Conservation (phyloP, 2,329 filamentous ascomycete species). For the Sporothrix phasma region DNA sequence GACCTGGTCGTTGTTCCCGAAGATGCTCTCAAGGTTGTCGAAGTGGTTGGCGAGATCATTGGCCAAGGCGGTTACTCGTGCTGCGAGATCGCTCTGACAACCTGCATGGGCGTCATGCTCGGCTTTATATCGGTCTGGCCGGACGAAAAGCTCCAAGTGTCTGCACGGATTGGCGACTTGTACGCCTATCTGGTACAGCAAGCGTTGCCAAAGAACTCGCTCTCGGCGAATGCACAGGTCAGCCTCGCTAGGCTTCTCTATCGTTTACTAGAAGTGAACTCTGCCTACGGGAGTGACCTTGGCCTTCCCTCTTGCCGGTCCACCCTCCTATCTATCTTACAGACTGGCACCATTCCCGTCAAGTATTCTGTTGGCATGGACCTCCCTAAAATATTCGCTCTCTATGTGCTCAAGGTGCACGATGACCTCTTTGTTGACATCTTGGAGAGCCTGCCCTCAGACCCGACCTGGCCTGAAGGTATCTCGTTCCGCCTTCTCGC, state of each 20-base stretch:
- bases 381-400: slow-evolving; percentile 65
- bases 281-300: slow-evolving; percentile 54
- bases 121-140: slow-evolving; percentile 56
- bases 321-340: slow-evolving; percentile 63
- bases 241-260: slow-evolving; percentile 60
- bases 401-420: slow-evolving; percentile 74
- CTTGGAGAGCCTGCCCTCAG: slow-evolving; percentile 63
- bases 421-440: slow-evolving; percentile 79
- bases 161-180: slow-evolving; percentile 59
- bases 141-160: slow-evolving; percentile 47
- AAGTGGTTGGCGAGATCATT: slow-evolving; percentile 43
- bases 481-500: slow-evolving; percentile 75
- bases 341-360: slow-evolving; percentile 54
- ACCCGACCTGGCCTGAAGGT: slow-evolving; percentile 63
- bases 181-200: slow-evolving; percentile 68
- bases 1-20: slow-evolving; percentile 41
- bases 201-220: slow-evolving; percentile 55
- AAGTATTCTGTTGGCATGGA: slow-evolving; percentile 65
- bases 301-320: slow-evolving; percentile 53
- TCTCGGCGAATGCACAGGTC: slow-evolving; percentile 60
- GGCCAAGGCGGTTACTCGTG: slow-evolving; percentile 52
- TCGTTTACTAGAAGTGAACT: slow-evolving; percentile 54
- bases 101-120: slow-evolving; percentile 58
- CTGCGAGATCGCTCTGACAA: slow-evolving; percentile 62
- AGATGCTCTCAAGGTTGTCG: slow-evolving; percentile 38